phyloP scores from a whole-genome alignment of 495 filamentous ascomycete genomes.

The Tuber brumale region DNA sequence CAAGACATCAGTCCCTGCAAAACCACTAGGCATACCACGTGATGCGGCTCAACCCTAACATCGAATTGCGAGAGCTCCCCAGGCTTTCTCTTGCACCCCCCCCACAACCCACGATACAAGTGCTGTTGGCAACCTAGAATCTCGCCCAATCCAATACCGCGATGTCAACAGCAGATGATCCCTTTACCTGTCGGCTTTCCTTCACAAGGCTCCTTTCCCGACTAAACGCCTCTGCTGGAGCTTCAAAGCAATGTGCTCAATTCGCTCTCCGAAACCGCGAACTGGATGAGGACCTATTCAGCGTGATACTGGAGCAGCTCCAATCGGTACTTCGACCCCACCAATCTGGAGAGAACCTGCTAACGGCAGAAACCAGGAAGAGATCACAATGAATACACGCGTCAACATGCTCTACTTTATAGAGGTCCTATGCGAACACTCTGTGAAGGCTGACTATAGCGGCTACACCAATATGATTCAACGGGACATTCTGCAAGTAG shows the following conservation, averaged over 20 bases:
- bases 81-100: not conserved
- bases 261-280: slow-evolving; percentile 91
- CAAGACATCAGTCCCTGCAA: not conserved
- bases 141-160: not conserved
- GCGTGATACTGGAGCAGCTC: slow-evolving; percentile 91
- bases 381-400: slow-evolving; percentile 91
- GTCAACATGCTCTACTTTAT: slow-evolving; percentile 99
- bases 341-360: slow-evolving; percentile 5
- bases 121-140: not conserved
- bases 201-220: slow-evolving; percentile 83
- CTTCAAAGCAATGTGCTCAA: slow-evolving; percentile 83
- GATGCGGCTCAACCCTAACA: not conserved
- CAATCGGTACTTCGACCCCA: slow-evolving; percentile 55
- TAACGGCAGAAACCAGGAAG: slow-evolving; percentile 4
- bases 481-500: slow-evolving; percentile 77
- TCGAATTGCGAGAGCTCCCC: not conserved
- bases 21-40: not conserved
- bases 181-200: slow-evolving; percentile 96
- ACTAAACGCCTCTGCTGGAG: slow-evolving; percentile 80
- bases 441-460: slow-evolving; percentile 61
- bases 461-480: slow-evolving; percentile 91
- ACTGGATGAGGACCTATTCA: slow-evolving; percentile 92
- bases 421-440: slow-evolving; percentile 86
- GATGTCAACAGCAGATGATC: slow-evolving; percentile 66
- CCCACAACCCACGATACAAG: not conserved